These are phyloP conservation scores for Cunninghamia lanceolata DNA, from an alignment of 75 land plant species.

Conservation along the genomic window DNA sequence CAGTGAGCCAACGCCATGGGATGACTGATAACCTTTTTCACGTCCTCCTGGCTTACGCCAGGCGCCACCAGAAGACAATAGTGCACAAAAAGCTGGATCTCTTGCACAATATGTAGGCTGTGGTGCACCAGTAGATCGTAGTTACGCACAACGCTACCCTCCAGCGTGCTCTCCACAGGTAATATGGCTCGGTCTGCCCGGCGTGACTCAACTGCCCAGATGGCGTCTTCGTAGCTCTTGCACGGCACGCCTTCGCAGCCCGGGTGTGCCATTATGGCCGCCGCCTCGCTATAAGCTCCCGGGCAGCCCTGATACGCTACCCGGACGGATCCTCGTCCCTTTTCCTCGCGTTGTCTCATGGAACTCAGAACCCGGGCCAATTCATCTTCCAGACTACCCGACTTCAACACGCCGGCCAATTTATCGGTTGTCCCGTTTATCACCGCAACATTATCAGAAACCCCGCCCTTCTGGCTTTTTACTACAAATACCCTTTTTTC, in stretches of 20 bases:
- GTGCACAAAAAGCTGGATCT: constrained; percentile 37
- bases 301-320: constrained; percentile 36
- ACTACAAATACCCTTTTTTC: neutral
- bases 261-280: constrained; percentile 28
- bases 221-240: constrained; percentile 17
- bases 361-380: neutral
- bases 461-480: neutral
- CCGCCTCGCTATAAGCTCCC: constrained; percentile 41
- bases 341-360: neutral
- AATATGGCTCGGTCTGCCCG: constrained; percentile 30
- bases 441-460: neutral
- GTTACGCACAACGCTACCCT: constrained; percentile 31
- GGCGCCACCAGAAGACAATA: constrained; percentile 41
- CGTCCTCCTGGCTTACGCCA: constrained; percentile 18
- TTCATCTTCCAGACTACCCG: neutral
- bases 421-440: neutral
- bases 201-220: constrained; percentile 32
- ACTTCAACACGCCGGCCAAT: neutral
- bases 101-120: constrained; percentile 25
- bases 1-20: constrained; percentile 45
- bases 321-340: neutral
- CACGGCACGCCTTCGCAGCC: constrained; percentile 33
- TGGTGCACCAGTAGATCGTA: constrained; percentile 33
- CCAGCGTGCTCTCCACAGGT: constrained; percentile 41
- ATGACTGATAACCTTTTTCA: constrained; percentile 33